Evolutionary conservation across 192 early-diverging fungal species (phyloP).

Genomic region (Linnemannia schmuckeri): DNA sequence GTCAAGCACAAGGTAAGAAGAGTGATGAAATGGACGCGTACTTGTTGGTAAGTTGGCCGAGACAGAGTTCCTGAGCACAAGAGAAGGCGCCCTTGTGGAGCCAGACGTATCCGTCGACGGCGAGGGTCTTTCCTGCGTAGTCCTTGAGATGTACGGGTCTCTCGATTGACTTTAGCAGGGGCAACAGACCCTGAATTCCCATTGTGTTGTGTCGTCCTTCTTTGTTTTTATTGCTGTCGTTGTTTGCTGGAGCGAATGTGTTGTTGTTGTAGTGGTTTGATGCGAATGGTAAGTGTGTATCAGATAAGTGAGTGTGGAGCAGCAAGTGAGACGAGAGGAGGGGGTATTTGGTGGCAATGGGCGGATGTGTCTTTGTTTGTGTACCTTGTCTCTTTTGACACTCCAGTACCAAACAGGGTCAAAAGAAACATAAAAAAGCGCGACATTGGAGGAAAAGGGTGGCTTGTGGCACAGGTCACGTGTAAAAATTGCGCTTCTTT

Average conservation of each 20-base stretch:
- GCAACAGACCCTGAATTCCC: slow-evolving; percentile 93
- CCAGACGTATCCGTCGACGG: slow-evolving; percentile 97
- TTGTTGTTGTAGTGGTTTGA: background rate
- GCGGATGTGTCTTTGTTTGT: background rate
- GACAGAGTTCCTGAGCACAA: slow-evolving; percentile 86
- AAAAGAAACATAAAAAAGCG: background rate
- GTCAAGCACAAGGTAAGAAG: background rate
- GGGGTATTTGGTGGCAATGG: background rate
- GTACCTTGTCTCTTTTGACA: background rate
- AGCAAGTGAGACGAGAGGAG: background rate
- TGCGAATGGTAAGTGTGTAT: background rate
- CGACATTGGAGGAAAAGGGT: no score
- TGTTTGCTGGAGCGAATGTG: background rate
- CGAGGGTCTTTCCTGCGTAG: slow-evolving; percentile 79
- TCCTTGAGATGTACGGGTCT: slow-evolving; percentile 76
- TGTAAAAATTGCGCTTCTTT: no score
- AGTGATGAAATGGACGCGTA: slow-evolving; percentile 31
- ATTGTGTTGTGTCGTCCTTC: slow-evolving; percentile 57
- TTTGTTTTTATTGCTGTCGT: background rate
- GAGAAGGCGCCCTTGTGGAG: slow-evolving; percentile 89
- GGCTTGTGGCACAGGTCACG: no score
- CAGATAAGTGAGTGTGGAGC: background rate
- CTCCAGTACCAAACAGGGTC: background rate
- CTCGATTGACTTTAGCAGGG: slow-evolving; percentile 82
- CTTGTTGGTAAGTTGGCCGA: slow-evolving; percentile 77